phyloP scores from a whole-genome alignment of 768 basidiomycete species.

The Neoboletus subvelutipes region DNA sequence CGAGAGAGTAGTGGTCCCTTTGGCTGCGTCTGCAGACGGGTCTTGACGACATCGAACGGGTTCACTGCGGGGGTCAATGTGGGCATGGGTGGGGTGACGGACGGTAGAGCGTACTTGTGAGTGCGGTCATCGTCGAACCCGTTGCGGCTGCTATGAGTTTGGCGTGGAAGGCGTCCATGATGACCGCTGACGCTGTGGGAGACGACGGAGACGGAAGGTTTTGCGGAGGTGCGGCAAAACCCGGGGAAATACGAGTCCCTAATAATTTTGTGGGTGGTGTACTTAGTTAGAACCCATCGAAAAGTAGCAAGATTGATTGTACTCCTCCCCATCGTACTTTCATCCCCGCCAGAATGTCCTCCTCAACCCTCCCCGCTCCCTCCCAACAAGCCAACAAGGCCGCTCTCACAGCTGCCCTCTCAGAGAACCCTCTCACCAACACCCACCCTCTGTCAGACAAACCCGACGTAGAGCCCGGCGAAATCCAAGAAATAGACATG shows the following conservation, averaged over 20 bases:
- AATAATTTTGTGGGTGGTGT: neutral
- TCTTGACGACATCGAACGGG: constrained; percentile 98
- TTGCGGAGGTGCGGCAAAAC: constrained; percentile 20
- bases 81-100: constrained; percentile 4
- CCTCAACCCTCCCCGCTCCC: constrained; percentile 54
- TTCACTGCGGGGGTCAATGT: constrained; percentile 70
- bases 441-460: constrained; percentile 26
- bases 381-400: constrained; percentile 79
- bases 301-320: constrained; percentile 3
- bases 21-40: constrained; percentile 92
- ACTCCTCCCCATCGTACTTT: neutral
- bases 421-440: constrained; percentile 45
- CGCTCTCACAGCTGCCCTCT: constrained; percentile 71
- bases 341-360: constrained; percentile 17
- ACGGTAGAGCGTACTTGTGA: constrained; percentile 62
- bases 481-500: constrained; percentile 87
- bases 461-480: constrained; percentile 65
- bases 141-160: constrained; percentile 78
- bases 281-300: neutral
- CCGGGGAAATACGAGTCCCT: constrained; percentile 12
- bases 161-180: constrained; percentile 70
- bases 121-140: constrained; percentile 77
- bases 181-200: neutral
- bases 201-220: neutral
- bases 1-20: constrained; percentile 51